Conservation (phyloP, 768 basidiomycete species). For the Leccinum fibrillosum region DNA sequence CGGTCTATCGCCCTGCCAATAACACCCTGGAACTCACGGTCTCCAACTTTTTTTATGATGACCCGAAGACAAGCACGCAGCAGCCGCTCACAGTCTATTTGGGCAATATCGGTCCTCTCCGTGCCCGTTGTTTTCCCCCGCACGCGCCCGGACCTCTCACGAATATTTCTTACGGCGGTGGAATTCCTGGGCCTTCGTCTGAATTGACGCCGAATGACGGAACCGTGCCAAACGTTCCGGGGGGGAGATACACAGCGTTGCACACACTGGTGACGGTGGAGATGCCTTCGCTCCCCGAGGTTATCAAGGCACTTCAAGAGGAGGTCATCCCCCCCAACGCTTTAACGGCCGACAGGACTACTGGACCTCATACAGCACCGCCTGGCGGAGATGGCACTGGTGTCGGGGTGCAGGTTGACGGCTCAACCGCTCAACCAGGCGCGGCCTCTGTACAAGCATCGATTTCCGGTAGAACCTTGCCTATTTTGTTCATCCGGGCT, state of each 20-base stretch:
- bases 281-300: slow-evolving; percentile 72
- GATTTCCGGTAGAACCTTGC: slow-evolving; percentile 69
- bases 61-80: slow-evolving; percentile 59
- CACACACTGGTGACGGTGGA: slow-evolving; percentile 86
- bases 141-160: slow-evolving; percentile 67
- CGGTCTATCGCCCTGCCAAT: slow-evolving; percentile 64
- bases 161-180: slow-evolving; percentile 55
- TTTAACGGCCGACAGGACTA: slow-evolving; percentile 34
- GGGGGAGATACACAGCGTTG: slow-evolving; percentile 54
- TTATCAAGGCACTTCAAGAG: slow-evolving; percentile 76
- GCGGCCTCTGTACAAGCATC: slow-evolving; percentile 39
- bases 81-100: slow-evolving; percentile 86
- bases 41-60: slow-evolving; percentile 83
- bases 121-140: slow-evolving; percentile 73
- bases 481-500: slow-evolving; percentile 76
- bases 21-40: slow-evolving; percentile 82
- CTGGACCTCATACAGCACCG: slow-evolving; percentile 35
- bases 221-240: slow-evolving; percentile 16
- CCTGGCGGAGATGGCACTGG: slow-evolving; percentile 20
- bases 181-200: slow-evolving; percentile 37
- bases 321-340: slow-evolving; percentile 49
- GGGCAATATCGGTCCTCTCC: slow-evolving; percentile 84
- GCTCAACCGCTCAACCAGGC: slow-evolving; percentile 20
- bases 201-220: slow-evolving; percentile 29
- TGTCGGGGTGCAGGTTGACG: slow-evolving; percentile 29